Base-by-base conservation (phyloP, 805 yeast genomes). In the Lipomyces lipofer region DNA sequence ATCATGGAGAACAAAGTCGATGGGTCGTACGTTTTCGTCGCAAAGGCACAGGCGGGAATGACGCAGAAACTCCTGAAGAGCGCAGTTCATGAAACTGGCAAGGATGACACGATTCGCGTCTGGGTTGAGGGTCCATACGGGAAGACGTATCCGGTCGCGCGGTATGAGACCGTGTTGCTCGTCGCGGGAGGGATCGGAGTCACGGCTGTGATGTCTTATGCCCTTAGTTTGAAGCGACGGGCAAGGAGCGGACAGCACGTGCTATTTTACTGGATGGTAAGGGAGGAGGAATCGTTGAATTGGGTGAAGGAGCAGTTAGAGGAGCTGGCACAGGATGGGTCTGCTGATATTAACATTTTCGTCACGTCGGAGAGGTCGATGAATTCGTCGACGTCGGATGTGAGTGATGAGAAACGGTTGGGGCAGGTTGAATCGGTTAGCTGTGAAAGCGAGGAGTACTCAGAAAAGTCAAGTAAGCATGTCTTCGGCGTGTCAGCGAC, bases 61-160 rank as follows among this genome's bases (percentile, higher is more conserved):
- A 52, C 56, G 22, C 47, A 25, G 28, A 40, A 33, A 36, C 44
- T 52, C 5, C 40, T 22, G 43, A 35, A 30, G 19, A 4, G 28
- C 12, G 49, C 43, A 29, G n/a, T n/a, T n/a, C n/a, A 9, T 5
- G 46, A 38, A 2, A 15, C 13, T 6, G 29, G 21, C 43, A 42
- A 22, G 5, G 39, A 28, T 21, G 25, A 47, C 9, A 32, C 15
- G 24, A 30, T 52, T 21, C 49, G 46, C 8, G 48, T 52, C 9
- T 44, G 47, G n/a, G 73, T 83, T n/a, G 88, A 83, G 60, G 88
- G 88, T 0, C 82, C 85, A 0, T 83, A 83, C 60, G 87, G 88
- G 1, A 64, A 68, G 6, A 65, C 75, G 1, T 66, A 64, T 8
- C 83, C 83, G 1, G 77, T 79, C 51, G 73, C 73, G 39, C 71